These are phyloP conservation scores for Herpotrichia juniperi DNA, from an alignment of 2,329 filamentous ascomycete genomes.

Conservation along the genomic window DNA sequence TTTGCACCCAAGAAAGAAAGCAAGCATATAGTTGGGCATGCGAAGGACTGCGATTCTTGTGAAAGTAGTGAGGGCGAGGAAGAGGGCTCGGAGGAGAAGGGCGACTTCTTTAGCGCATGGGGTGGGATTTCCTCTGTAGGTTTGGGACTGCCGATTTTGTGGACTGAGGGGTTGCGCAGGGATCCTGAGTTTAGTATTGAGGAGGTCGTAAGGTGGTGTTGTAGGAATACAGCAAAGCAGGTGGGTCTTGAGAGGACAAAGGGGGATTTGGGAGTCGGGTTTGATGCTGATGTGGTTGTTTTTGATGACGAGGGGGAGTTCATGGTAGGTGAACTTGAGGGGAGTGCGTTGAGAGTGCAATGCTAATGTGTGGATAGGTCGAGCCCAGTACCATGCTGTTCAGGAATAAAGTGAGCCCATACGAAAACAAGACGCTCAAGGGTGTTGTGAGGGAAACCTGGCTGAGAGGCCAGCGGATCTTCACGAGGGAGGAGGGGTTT, in stretches of 20 bases:
- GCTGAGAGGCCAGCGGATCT: constrained; percentile 79
- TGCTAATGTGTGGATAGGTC: constrained; percentile 32
- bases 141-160: constrained; percentile 86
- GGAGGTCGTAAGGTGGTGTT: constrained; percentile 86
- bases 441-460: constrained; percentile 86
- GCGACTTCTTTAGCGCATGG: constrained; percentile 96
- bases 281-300: constrained; percentile 89
- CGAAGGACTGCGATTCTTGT: constrained; percentile 43
- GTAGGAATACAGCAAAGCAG: constrained; percentile 83
- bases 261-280: constrained; percentile 78
- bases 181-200: constrained; percentile 64
- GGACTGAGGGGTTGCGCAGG: constrained; percentile 74
- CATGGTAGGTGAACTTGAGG: constrained; percentile 59
- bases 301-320: constrained; percentile 87
- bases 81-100: constrained; percentile 55
- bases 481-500: constrained; percentile 69
- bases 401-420: constrained; percentile 90
- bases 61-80: constrained; percentile 37
- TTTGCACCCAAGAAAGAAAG: constrained; percentile 59
- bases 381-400: constrained; percentile 83
- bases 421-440: constrained; percentile 78
- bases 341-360: not conserved
- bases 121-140: constrained; percentile 95
- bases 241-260: constrained; percentile 83
- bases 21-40: constrained; percentile 37